Evolutionary conservation across 2,329 filamentous ascomycete genomes (phyloP).

Genomic region (Stemphylium lycopersici): DNA sequence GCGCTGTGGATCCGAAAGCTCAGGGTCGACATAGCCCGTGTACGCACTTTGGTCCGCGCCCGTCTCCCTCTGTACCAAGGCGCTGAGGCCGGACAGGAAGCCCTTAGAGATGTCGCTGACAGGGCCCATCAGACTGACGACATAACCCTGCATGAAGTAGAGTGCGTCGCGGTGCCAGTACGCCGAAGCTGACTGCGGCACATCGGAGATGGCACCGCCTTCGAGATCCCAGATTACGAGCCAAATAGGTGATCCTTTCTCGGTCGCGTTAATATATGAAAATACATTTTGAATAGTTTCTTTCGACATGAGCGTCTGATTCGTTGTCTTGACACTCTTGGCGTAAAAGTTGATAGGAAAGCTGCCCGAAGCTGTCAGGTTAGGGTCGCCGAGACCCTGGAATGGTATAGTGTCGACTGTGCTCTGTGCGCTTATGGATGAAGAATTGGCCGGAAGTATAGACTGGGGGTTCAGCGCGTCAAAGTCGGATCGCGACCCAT

Average conservation of each 20-base stretch:
- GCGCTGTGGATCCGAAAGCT: conserved; percentile 28
- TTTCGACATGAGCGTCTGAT: conserved; percentile 39
- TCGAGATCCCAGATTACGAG: conserved; percentile 46
- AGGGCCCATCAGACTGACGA: conserved; percentile 39
- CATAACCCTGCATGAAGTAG: conserved; percentile 49
- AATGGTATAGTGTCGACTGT: too few species aligned
- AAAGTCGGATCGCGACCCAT: conserved; percentile 41
- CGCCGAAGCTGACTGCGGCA: conserved; percentile 38
- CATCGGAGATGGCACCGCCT: conserved; percentile 43
- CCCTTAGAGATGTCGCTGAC: conserved; percentile 40
- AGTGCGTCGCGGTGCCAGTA: conserved; percentile 43
- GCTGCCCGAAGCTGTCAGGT: conserved; percentile 37
- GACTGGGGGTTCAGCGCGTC: conserved; percentile 41
- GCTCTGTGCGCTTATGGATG: neutral
- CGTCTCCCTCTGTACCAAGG: conserved; percentile 42
- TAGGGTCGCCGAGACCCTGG: conserved; percentile 39
- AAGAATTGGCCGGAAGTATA: conserved; percentile 27
- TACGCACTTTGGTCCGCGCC: conserved; percentile 54
- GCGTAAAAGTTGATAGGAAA: conserved; percentile 44
- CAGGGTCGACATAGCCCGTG: conserved; percentile 60
- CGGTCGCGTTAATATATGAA: conserved; percentile 35
- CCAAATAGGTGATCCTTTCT: conserved; percentile 44
- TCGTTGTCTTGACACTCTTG: conserved; percentile 43
- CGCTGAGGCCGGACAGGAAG: conserved; percentile 52
- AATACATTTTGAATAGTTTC: conserved; percentile 41